phyloP scores from a whole-genome alignment of 2,329 filamentous ascomycete genomes.

The Ophiostoma sp. region DNA sequence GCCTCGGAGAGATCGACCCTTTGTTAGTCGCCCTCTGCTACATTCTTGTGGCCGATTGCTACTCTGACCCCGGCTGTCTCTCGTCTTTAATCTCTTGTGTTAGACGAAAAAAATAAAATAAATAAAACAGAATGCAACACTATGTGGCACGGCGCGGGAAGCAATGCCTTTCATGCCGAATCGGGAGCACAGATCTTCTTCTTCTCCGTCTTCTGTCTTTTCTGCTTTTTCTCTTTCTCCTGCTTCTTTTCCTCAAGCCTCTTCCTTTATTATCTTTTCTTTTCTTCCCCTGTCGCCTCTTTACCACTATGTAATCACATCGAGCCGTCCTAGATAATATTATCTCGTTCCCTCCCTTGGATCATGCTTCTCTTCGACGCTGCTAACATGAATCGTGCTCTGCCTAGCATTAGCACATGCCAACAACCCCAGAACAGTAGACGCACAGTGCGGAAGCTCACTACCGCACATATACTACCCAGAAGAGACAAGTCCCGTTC shows the following conservation, averaged over 20 bases:
- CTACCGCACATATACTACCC: neutral
- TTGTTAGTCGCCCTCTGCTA: neutral
- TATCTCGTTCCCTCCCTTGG: neutral
- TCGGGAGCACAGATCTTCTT: neutral
- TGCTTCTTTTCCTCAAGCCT: neutral
- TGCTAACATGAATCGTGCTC: constrained; percentile 5
- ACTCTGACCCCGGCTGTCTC: neutral
- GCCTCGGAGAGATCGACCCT: neutral
- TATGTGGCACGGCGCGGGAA: constrained; percentile 2
- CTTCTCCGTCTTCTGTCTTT: neutral
- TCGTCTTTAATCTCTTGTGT: neutral
- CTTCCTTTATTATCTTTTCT: neutral
- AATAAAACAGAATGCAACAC: neutral
- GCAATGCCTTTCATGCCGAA: constrained; percentile 1
- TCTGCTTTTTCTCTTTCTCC: neutral
- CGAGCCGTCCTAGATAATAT: no score
- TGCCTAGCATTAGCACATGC: neutral
- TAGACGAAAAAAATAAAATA: no score
- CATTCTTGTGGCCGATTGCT: neutral
- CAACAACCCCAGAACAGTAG: neutral
- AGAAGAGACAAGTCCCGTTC: neutral
- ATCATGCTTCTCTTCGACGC: neutral
- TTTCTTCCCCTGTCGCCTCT: no score
- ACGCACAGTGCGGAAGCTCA: neutral
- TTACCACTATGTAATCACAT: no score